Evolutionary conservation across 2,329 filamentous ascomycete genomes (phyloP), one percentile per base, ranked within the genome.

Genomic region (Triangularia setosa): DNA sequence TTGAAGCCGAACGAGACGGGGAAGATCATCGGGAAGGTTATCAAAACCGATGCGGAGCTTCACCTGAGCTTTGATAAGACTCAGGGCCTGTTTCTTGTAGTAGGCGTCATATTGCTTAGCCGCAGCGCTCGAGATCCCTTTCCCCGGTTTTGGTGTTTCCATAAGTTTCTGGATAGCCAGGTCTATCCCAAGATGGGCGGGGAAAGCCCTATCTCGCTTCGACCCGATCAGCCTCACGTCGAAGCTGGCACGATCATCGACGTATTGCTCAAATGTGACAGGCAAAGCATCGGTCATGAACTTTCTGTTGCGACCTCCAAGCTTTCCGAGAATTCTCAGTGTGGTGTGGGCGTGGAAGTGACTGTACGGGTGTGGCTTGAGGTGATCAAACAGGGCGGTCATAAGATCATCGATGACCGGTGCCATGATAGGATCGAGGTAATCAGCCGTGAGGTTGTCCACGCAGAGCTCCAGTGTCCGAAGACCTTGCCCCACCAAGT

Each of bases 331-430:
- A 64, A 99, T 99, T 55, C 95, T 85, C 89, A 99, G 96, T 0
- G 95, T 98, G 0, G 95, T 98, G 74, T 99, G 95, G 0, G 96
- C 92, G 73, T 98, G 94, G 76, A 97, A 97, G 76, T 99, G 96
- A 72, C 91, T 97, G 76, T 99, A 97, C 0, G 95, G 95, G 67
- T 93, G 90, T 7, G 95, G 96, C 71, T 90, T 91, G 52, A 99
- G 83, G 75, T 99, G 96, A 68, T 97, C 93, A 83, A 96, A 99
- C 1, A 99, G 83, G 1, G 94, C 94, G 56, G 93, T 95, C 95
- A 99, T 99, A 54, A 99, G 82, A 74, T 99, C 95, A 72, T 99
- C 94, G 76, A 99, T 98, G 25, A 98, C 96, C 0, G 95, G 96
- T 1, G 94, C 92, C 94, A 99, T 99, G 72, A 99, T 98, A 0